These are phyloP conservation scores for Fusarium haematococcum DNA, from an alignment of 2,329 filamentous ascomycete genomes.

Conservation along the genomic window DNA sequence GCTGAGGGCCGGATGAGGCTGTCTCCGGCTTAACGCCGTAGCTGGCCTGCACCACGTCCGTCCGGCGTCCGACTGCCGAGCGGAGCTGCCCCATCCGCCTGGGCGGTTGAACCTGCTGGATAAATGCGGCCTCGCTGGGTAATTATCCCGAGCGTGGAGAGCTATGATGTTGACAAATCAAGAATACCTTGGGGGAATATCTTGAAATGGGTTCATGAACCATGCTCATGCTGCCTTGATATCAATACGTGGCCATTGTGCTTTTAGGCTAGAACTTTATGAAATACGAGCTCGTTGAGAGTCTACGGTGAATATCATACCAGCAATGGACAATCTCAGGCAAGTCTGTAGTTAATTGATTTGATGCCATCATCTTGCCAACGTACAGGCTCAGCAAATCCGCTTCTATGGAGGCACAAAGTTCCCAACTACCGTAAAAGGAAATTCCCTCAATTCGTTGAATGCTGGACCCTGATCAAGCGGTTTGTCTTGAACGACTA, in stretches of 20 bases:
- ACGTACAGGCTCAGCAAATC: constrained; percentile 18
- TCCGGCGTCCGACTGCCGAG: constrained; percentile 12
- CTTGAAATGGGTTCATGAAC: neutral
- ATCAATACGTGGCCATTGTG: neutral
- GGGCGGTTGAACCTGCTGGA: constrained; percentile 21
- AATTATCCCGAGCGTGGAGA: constrained; percentile 21
- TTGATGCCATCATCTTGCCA: constrained; percentile 24
- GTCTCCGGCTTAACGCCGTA: constrained; percentile 29
- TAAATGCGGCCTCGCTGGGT: constrained; percentile 23
- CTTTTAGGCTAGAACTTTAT: neutral
- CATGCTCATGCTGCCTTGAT: neutral
- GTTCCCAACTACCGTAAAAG: constrained; percentile 3
- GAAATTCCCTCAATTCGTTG: constrained; percentile 40
- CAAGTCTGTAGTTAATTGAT: neutral
- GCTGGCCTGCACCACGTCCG: constrained; percentile 1
- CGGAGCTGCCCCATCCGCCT: constrained; percentile 13
- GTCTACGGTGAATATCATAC: neutral
- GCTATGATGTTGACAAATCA: constrained; percentile 13
- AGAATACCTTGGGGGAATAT: neutral
- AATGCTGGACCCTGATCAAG: constrained; percentile 17
- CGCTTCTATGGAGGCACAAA: constrained; percentile 15
- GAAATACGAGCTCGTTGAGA: neutral
- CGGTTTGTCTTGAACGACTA: constrained; percentile 19
- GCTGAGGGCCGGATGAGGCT: neutral
- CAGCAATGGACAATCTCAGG: neutral